A percentile compares a stretch with the other conserved stretches of the same genome.
Conservation (phyloP, 805 yeast genomes). For the Kuraishia floccosa region DNA sequence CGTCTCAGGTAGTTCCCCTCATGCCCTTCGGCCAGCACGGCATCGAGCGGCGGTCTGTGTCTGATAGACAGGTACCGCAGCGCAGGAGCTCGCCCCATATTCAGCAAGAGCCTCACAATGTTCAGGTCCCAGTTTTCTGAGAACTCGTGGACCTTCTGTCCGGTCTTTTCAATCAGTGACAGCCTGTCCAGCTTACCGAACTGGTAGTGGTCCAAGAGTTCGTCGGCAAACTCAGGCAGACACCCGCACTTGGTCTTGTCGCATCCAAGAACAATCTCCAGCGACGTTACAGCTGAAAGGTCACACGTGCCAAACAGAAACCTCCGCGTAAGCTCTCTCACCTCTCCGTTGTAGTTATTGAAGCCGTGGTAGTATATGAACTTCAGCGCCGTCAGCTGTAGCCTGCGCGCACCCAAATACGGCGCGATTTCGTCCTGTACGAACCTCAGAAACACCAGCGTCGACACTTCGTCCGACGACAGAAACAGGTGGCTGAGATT, state of each 20-base stretch:
- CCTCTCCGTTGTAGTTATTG: conserved; percentile 23
- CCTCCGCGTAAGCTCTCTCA: conserved; percentile 16
- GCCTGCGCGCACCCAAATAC: conserved; percentile 1
- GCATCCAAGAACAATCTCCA: conserved; percentile 48
- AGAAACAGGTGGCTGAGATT: conserved; percentile 14
- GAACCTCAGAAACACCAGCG: conserved; percentile 21
- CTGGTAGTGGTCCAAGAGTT: conserved; percentile 20
- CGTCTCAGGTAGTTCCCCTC: conserved; percentile 67
- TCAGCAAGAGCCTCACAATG: conserved; percentile 27
- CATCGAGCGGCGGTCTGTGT: conserved; percentile 49
- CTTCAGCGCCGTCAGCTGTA: conserved; percentile 20
- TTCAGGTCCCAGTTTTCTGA: conserved; percentile 45
- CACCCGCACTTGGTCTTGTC: conserved; percentile 35
- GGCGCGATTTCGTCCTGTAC: conserved; percentile 10
- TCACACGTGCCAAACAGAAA: conserved; percentile 20
- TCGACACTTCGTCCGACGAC: conserved; percentile 22
- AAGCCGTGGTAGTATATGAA: conserved; percentile 35
- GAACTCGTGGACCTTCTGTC: conserved; percentile 28
- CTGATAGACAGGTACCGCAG: conserved; percentile 35
- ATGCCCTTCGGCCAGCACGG: conserved; percentile 48
- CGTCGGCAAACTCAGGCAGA: conserved; percentile 26
- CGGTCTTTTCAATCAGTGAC: conserved; percentile 21
- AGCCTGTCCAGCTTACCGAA: conserved; percentile 20
- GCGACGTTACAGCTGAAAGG: conserved; percentile 16
- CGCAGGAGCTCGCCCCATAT: conserved; percentile 11